Percentiles rank a stretch among this genome's conserved stretches.
phyloP scores from a whole-genome alignment of 352 stramenopile genomes.

The Globisporangium parvum region DNA sequence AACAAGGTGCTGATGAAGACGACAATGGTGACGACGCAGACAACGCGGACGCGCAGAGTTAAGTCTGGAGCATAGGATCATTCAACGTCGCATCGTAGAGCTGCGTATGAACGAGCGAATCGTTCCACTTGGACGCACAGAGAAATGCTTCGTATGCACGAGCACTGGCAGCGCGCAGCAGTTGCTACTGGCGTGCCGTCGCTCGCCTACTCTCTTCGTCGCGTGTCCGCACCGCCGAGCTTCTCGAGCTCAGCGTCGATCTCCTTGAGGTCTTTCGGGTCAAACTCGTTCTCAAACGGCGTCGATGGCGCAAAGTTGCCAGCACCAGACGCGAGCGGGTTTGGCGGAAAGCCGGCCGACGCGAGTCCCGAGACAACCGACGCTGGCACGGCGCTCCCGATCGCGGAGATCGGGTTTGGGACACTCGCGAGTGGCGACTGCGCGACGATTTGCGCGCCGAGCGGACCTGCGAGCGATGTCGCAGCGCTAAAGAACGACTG shows the following conservation, averaged over 20 bases:
- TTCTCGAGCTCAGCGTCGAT: constrained; percentile 72
- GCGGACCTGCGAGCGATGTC: constrained; percentile 69
- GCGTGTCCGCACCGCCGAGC: constrained; percentile 34
- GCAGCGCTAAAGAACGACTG: constrained; percentile 73
- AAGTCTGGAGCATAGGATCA: background rate
- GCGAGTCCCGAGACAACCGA: constrained; percentile 40
- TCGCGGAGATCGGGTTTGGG: constrained; percentile 72
- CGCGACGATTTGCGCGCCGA: constrained; percentile 58
- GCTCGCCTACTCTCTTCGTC: constrained; percentile 12
- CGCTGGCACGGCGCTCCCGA: constrained; percentile 43
- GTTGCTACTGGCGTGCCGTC: too few species aligned
- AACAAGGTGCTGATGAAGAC: constrained; percentile 14
- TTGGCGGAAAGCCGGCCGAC: constrained; percentile 29
- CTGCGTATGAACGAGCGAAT: too few species aligned
- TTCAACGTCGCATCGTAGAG: constrained; percentile 6
- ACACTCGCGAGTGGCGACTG: constrained; percentile 58
- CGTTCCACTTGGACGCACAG: too few species aligned
- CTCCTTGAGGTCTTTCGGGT: constrained; percentile 56
- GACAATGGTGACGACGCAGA: constrained; percentile 13
- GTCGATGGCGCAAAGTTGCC: constrained; percentile 1
- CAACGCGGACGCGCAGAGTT: background rate
- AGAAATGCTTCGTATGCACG: too few species aligned
- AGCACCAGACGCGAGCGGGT: constrained; percentile 22
- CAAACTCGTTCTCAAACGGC: constrained; percentile 25
- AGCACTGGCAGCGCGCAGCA: too few species aligned